A percentile compares a stretch with the other conserved stretches of the same genome.
These are phyloP conservation scores for Leishmania amazonensis DNA, from an alignment of 208 protist species.

Conservation along the genomic window DNA sequence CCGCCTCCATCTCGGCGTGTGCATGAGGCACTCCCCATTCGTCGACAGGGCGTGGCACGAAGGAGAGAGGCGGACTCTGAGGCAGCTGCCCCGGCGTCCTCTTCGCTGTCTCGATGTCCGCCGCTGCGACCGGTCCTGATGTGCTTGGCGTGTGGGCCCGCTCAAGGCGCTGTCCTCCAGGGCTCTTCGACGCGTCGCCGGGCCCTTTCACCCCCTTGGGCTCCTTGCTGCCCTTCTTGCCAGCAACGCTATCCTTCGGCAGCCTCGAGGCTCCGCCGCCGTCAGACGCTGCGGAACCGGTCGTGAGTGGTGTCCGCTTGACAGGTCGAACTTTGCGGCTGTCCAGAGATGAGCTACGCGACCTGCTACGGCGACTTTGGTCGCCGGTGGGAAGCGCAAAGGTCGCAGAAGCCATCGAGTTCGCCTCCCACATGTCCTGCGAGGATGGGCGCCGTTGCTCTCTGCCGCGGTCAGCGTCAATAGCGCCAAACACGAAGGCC, in stretches of 20 bases:
- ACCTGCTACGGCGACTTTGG: background rate
- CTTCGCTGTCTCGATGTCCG: background rate
- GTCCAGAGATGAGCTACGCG: conserved; percentile 25
- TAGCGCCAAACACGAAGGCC: conserved; percentile 22
- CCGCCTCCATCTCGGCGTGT: conserved; percentile 51
- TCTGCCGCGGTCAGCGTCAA: background rate
- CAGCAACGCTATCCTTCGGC: background rate
- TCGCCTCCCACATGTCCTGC: background rate
- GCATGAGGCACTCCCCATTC: conserved; percentile 52
- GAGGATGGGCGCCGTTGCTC: background rate
- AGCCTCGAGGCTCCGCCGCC: background rate
- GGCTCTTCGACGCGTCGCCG: background rate
- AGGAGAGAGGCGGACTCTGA: conserved; percentile 20
- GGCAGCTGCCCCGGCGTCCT: background rate
- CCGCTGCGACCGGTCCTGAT: background rate
- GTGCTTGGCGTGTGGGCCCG: too few relatives aligned
- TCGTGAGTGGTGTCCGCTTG: background rate
- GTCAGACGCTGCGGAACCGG: background rate
- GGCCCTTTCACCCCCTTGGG: background rate
- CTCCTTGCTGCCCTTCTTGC: background rate
- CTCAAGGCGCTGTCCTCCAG: background rate
- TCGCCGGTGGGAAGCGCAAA: conserved; percentile 14
- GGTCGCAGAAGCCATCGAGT: conserved; percentile 10
- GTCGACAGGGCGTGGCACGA: conserved; percentile 29
- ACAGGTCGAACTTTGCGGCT: conserved; percentile 3